These are phyloP conservation scores for Verticillium tricorpus DNA, from an alignment of 2,329 filamentous ascomycete species.

Conservation along the genomic window DNA sequence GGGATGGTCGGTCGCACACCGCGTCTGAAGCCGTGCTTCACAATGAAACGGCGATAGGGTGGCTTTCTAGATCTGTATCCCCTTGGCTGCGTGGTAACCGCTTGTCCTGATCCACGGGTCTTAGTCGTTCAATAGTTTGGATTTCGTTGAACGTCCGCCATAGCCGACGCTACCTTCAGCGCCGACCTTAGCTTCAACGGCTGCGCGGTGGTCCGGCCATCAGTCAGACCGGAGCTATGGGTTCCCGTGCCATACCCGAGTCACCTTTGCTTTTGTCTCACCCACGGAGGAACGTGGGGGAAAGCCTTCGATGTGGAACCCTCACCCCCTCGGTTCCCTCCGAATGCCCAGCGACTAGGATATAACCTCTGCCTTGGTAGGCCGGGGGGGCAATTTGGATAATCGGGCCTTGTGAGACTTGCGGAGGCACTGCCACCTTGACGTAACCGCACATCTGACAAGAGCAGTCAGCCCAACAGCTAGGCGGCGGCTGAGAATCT, in stretches of 20 bases:
- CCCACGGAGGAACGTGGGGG: background rate
- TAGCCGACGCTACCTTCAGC: background rate
- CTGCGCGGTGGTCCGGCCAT: background rate
- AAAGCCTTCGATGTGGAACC: background rate
- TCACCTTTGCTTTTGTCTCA: background rate
- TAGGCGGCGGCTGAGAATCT: background rate
- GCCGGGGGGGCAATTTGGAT: slow-evolving; percentile 3
- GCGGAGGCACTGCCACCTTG: slow-evolving; percentile 1
- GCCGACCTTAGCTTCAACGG: background rate
- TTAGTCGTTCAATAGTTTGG: background rate
- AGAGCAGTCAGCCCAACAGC: background rate
- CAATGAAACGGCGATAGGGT: background rate
- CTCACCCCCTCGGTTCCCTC: background rate
- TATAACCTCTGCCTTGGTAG: background rate
- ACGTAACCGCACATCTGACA: background rate
- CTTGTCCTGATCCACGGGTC: background rate
- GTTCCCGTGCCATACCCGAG: background rate
- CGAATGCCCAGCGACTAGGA: background rate
- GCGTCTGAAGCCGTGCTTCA: background rate
- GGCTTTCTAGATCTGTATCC: background rate
- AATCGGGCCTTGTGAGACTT: slow-evolving; percentile 1
- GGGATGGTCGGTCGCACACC: background rate
- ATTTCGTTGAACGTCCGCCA: background rate
- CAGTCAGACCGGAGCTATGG: background rate
- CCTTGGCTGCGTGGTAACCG: background rate